phyloP scores from a whole-genome alignment of 345 rosid genomes.

The Arabis alpina region DNA sequence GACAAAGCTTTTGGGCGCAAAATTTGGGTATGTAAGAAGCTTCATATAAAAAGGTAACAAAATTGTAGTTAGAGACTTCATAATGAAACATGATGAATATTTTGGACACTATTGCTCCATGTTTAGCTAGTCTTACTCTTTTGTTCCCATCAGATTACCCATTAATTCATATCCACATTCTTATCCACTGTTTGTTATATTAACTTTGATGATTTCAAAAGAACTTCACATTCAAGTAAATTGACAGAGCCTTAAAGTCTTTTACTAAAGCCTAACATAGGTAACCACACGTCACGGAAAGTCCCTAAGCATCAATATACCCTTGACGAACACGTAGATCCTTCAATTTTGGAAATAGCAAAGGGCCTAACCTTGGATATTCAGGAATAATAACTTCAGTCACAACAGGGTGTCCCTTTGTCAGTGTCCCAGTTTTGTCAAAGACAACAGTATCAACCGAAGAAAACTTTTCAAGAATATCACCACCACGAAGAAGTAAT shows the following conservation, averaged over 20 bases:
- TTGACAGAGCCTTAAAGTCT: not conserved
- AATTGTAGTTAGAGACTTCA: constrained; percentile 12
- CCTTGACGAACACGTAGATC: constrained; percentile 11
- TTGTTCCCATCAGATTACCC: constrained; percentile 7
- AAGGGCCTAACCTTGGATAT: constrained; percentile 59
- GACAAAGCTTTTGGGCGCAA: not conserved
- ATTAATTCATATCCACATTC: not conserved
- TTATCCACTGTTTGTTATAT: not conserved
- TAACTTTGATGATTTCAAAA: not conserved
- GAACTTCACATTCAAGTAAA: constrained; percentile 4
- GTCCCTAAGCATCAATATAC: constrained; percentile 12
- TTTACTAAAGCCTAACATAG: not conserved
- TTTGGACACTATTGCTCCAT: not conserved
- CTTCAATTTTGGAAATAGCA: not conserved
- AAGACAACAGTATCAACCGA: constrained; percentile 77
- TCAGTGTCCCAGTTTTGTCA: constrained; percentile 96
- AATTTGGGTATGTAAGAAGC: constrained; percentile 16
- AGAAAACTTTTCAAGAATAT: constrained; percentile 87
- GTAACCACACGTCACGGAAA: not conserved
- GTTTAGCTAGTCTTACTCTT: constrained; percentile 1
- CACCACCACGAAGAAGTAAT: constrained; percentile 91
- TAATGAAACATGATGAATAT: not conserved
- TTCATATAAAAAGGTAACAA: not conserved
- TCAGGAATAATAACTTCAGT: constrained; percentile 60
- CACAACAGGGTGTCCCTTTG: constrained; percentile 90